Percentiles rank a stretch among this genome's conserved stretches.
Evolutionary conservation across 176 grass and related monocot species (phyloP).

Genomic region (Alopecurus myosuroides): DNA sequence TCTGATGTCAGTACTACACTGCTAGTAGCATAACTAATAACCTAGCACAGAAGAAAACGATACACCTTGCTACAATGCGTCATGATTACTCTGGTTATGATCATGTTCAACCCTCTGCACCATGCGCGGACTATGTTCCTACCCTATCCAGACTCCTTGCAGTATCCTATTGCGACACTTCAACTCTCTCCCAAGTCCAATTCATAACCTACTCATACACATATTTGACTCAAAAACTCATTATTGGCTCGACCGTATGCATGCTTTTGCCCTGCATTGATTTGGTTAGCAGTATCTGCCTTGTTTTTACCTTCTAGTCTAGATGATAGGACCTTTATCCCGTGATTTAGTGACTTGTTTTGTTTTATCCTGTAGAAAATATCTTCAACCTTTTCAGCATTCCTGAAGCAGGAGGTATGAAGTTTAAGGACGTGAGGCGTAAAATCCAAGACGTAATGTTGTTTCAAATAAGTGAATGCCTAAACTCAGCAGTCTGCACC

Average conservation of each 20-base stretch:
- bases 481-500: conserved; percentile 11
- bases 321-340: neutral
- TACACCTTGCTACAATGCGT: neutral
- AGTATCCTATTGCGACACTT: neutral
- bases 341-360: conserved; percentile 22
- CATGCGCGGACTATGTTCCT: neutral
- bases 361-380: conserved; percentile 71
- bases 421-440: conserved; percentile 61
- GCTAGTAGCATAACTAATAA: neutral
- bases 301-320: conserved; percentile 24
- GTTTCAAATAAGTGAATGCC: conserved; percentile 18
- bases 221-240: conserved; percentile 3
- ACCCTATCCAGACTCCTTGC: neutral
- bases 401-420: conserved; percentile 60
- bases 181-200: neutral
- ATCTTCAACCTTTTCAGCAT: conserved; percentile 79
- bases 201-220: neutral
- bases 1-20: neutral
- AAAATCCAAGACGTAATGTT: conserved; percentile 69
- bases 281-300: neutral
- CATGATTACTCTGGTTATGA: neutral
- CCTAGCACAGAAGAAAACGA: neutral
- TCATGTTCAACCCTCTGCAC: neutral
- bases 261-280: conserved; percentile 9
- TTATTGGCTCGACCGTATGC: neutral